These are phyloP conservation scores for Penicillium brasilianum DNA, from an alignment of 2,329 filamentous ascomycete species.

Conservation along the genomic window DNA sequence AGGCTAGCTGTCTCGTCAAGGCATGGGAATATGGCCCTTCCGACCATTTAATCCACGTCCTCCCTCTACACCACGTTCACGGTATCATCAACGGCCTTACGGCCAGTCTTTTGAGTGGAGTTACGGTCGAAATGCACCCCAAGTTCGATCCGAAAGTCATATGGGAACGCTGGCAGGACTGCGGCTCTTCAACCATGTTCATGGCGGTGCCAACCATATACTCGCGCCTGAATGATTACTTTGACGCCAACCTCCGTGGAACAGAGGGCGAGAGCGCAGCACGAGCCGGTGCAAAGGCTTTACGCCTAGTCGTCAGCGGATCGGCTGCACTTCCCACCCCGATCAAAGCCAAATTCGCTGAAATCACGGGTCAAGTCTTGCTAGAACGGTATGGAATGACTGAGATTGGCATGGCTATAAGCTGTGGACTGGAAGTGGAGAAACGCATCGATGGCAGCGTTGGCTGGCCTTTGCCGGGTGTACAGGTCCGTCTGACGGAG, in stretches of 20 bases:
- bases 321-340: slow-evolving; percentile 51
- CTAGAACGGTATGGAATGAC: slow-evolving; percentile 58
- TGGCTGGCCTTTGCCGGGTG: slow-evolving; percentile 54
- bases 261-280: slow-evolving; percentile 41
- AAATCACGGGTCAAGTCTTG: slow-evolving; percentile 50
- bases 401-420: slow-evolving; percentile 57
- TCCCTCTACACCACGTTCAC: slow-evolving; percentile 58
- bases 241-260: slow-evolving; percentile 45
- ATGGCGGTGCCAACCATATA: slow-evolving; percentile 60
- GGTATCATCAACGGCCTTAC: slow-evolving; percentile 58
- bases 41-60: slow-evolving; percentile 56
- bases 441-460: slow-evolving; percentile 55
- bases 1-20: slow-evolving; percentile 37
- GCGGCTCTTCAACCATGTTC: slow-evolving; percentile 53
- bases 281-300: slow-evolving; percentile 38
- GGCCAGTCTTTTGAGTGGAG: slow-evolving; percentile 53
- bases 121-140: slow-evolving; percentile 55
- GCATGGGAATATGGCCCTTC: slow-evolving; percentile 39
- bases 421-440: slow-evolving; percentile 48
- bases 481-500: slow-evolving; percentile 53
- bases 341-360: slow-evolving; percentile 47
- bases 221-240: slow-evolving; percentile 54
- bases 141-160: slow-evolving; percentile 52
- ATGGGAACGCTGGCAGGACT: slow-evolving; percentile 53
- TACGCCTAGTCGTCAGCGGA: slow-evolving; percentile 49